A percentile compares a stretch with the other conserved stretches of the same genome.
Evolutionary conservation across 768 basidiomycete genomes (phyloP).

Genomic region (Naganishia friedmannii): DNA sequence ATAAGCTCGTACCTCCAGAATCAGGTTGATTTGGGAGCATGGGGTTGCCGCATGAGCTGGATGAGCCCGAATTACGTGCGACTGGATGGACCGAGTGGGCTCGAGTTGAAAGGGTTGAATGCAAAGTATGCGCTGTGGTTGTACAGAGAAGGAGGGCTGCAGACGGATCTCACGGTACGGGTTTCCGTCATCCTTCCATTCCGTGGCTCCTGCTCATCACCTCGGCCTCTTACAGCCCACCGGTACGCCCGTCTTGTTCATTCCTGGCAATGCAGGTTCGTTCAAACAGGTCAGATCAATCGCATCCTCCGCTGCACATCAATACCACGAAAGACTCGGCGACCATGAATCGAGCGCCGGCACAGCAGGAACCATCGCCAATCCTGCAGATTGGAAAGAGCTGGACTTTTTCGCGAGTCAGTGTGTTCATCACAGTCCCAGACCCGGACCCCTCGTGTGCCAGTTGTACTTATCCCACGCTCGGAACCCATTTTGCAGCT

Average conservation of each 20-base stretch:
- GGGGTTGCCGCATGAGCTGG: conserved; percentile 81
- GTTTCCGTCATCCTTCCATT: neutral
- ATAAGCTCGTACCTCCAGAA: conserved; percentile 11
- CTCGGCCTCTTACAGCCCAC: conserved; percentile 34
- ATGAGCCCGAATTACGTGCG: conserved; percentile 88
- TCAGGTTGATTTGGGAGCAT: conserved; percentile 24
- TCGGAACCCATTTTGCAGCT: conserved; percentile 58
- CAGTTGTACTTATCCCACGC: no score
- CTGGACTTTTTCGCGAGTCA: conserved; percentile 85
- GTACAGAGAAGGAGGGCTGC: conserved; percentile 86
- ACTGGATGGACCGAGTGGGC: conserved; percentile 63
- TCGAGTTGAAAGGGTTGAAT: conserved; percentile 68
- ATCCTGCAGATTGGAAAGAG: conserved; percentile 45
- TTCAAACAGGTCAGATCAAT: conserved; percentile 91
- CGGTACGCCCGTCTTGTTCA: conserved; percentile 78
- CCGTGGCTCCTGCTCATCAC: neutral
- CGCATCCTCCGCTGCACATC: conserved; percentile 81
- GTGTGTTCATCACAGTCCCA: no score
- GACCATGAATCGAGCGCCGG: neutral
- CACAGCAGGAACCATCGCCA: neutral
- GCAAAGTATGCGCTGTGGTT: conserved; percentile 78
- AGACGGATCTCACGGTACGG: conserved; percentile 60
- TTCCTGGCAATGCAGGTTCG: conserved; percentile 95
- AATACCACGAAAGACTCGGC: conserved; percentile 66
- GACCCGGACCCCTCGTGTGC: no score